These are phyloP conservation scores for Nannizziopsis barbatae DNA, from an alignment of 2,329 filamentous ascomycete species.

Conservation along the genomic window DNA sequence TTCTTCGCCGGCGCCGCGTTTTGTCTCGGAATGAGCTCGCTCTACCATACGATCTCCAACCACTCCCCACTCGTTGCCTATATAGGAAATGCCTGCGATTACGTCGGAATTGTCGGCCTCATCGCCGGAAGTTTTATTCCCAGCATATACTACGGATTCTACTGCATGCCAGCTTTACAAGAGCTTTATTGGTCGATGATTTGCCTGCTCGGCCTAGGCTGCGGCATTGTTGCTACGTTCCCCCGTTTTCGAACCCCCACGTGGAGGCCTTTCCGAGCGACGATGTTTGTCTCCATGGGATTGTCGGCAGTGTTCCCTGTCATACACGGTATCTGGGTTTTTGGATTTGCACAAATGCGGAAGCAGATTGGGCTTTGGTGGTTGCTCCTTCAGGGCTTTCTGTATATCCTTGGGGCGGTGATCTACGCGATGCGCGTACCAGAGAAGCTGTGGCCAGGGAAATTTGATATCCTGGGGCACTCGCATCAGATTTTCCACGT, in stretches of 20 bases:
- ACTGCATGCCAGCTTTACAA: slow-evolving; percentile 55
- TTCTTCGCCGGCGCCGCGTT: slow-evolving; percentile 66
- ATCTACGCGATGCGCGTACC: slow-evolving; percentile 80
- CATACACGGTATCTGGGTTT: slow-evolving; percentile 58
- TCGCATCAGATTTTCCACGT: slow-evolving; percentile 96
- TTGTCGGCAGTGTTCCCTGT: slow-evolving; percentile 74
- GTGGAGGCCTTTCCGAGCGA: slow-evolving; percentile 73
- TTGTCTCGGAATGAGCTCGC: slow-evolving; percentile 71
- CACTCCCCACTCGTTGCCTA: slow-evolving; percentile 67
- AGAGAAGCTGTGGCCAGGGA: slow-evolving; percentile 64
- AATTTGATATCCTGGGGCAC: slow-evolving; percentile 81
- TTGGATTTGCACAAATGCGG: slow-evolving; percentile 56
- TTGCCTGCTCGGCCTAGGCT: slow-evolving; percentile 62
- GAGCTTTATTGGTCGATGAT: slow-evolving; percentile 69
- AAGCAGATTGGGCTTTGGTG: slow-evolving; percentile 68
- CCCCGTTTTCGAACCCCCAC: slow-evolving; percentile 72
- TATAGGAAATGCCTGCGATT: slow-evolving; percentile 88
- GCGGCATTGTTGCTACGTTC: slow-evolving; percentile 63
- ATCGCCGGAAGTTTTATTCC: slow-evolving; percentile 90
- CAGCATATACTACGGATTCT: slow-evolving; percentile 77
- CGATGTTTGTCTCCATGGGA: slow-evolving; percentile 83
- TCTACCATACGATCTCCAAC: slow-evolving; percentile 74
- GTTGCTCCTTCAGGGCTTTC: slow-evolving; percentile 64
- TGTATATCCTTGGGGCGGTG: slow-evolving; percentile 77
- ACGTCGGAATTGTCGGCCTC: slow-evolving; percentile 81